Percentiles rank a stretch among this genome's conserved stretches.
phyloP scores from a whole-genome alignment of 176 grass and related monocot species.

The Aegilops umbellulata region DNA sequence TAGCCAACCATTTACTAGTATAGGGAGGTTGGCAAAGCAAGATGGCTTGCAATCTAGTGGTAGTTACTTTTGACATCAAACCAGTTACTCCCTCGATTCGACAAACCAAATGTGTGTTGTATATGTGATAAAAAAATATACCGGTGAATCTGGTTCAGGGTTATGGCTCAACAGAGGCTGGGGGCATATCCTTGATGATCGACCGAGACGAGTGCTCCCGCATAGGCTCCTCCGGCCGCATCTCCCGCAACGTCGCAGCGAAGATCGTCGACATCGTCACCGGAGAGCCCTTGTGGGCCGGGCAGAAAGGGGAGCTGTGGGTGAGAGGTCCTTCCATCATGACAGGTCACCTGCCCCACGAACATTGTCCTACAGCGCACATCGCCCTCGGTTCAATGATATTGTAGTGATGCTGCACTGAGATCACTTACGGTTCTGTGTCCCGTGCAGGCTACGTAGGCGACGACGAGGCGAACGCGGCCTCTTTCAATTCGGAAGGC shows the following conservation, averaged over 20 bases:
- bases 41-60: too few relatives aligned
- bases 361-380: neutral
- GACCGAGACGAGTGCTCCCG: conserved; percentile 44
- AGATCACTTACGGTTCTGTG: neutral
- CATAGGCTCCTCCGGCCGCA: conserved; percentile 50
- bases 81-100: too few relatives aligned
- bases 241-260: conserved; percentile 33
- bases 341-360: conserved; percentile 34
- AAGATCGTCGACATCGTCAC: conserved; percentile 53
- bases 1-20: too few relatives aligned
- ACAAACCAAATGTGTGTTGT: too few relatives aligned
- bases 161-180: conserved; percentile 67
- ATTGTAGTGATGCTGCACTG: too few relatives aligned
- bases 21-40: too few relatives aligned
- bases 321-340: conserved; percentile 59
- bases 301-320: conserved; percentile 59
- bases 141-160: conserved; percentile 28
- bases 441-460: conserved; percentile 58
- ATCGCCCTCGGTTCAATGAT: neutral
- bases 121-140: too few relatives aligned
- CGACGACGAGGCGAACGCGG: conserved; percentile 61
- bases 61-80: too few relatives aligned
- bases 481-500: conserved; percentile 53
- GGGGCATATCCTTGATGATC: conserved; percentile 59
- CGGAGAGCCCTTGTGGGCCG: conserved; percentile 29